phyloP scores from a whole-genome alignment of 2,329 filamentous ascomycete species.

The Cryoendolithus antarcticus region DNA sequence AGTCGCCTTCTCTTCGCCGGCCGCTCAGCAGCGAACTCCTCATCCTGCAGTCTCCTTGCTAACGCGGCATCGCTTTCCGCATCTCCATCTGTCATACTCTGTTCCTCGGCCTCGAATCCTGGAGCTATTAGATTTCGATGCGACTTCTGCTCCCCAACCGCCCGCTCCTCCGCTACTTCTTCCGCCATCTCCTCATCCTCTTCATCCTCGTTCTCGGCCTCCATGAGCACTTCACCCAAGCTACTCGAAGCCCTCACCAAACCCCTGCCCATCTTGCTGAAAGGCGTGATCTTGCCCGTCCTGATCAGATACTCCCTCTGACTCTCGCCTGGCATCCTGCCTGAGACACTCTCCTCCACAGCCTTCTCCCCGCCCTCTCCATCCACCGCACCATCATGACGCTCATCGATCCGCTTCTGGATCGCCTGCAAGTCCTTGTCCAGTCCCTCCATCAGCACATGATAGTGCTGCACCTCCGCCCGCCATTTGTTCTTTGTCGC shows the following conservation, averaged over 20 bases:
- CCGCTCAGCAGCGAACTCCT: conserved; percentile 25
- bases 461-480: conserved; percentile 53
- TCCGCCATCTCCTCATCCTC: conserved; percentile 29
- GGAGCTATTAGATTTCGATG: conserved; percentile 38
- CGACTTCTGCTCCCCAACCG: conserved; percentile 23
- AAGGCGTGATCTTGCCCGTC: conserved; percentile 95
- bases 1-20: conserved; percentile 31
- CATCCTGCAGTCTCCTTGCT: conserved; percentile 21
- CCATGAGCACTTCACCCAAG: conserved; percentile 63
- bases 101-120: conserved; percentile 28
- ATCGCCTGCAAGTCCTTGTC: conserved; percentile 70
- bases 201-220: conserved; percentile 62
- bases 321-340: conserved; percentile 64
- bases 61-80: conserved; percentile 20
- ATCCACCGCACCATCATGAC: conserved; percentile 33
- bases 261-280: conserved; percentile 63
- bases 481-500: conserved; percentile 47
- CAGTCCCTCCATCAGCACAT: conserved; percentile 51
- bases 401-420: conserved; percentile 63
- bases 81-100: conserved; percentile 10
- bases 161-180: conserved; percentile 16
- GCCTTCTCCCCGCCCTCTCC: conserved; percentile 36
- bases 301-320: conserved; percentile 83
- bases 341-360: conserved; percentile 36
- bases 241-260: conserved; percentile 53